Evolutionary conservation across 495 filamentous ascomycete species (phyloP), one percentile per base, ranked within the genome.

Genomic region (Podospora didyma): DNA sequence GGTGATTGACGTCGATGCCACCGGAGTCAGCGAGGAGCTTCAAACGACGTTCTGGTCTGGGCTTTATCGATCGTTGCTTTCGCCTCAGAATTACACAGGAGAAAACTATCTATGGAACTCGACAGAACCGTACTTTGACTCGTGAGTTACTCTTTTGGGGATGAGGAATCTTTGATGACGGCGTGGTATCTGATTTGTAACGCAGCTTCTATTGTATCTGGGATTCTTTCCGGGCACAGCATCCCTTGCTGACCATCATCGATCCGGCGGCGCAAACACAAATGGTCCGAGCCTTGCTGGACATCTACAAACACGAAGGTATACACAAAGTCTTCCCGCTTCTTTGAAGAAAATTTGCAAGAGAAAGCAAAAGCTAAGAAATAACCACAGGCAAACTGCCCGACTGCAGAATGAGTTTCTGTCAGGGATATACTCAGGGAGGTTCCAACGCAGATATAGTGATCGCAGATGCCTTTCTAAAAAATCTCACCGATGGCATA

Each of bases 381-480:
- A 5, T 42, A 16, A 20, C 22, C 49, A 26, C 22, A 72, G 77
- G 81, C 0, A 82, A 80, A 44, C 70, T 85, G 0, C 81, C 81
- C 20, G 82, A 85, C 54, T 83, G 82, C 45, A 69, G 81, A 21
- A 84, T 82, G 67, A 75, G 73, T 46, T 80, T 86, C 23, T 85
- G 81, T 70, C 87, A 88, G 65, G 86, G 86, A 7, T 85, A 69
- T 56, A 87, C 86, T 3, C 87, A 90, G 62, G 87, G 87, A 14
- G 87, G 87, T 0, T 89, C 86, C 6, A 90, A 90, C 59, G 86
- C 87, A 2, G 87, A 90, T 60, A 79, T 88, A 0, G 71, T 90
- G 12, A 72, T 90, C 12, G 79, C 82, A 9, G 87, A 90, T 57
- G 80, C 84, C 0, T 89, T 81, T 52, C 46, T 90, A 22, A 90